A percentile compares a stretch with the other conserved stretches of the same genome.
These are phyloP conservation scores for Vitis hybrid DNA, from an alignment of 177 flowering plant genomes.

Conservation along the genomic window DNA sequence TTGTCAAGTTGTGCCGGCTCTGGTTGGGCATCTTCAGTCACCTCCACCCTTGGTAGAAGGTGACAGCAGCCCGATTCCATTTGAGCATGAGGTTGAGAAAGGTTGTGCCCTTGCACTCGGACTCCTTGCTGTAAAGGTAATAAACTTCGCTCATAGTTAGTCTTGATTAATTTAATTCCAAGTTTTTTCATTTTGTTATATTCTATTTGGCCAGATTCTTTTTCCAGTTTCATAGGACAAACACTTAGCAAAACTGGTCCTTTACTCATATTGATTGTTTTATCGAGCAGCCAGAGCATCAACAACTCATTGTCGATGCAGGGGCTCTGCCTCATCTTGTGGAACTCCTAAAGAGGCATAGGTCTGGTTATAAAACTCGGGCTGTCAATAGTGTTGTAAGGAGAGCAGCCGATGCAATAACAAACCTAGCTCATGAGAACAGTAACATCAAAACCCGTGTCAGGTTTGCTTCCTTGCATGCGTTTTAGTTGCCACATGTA, in stretches of 20 bases:
- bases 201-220: not conserved
- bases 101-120: slow-evolving; percentile 73
- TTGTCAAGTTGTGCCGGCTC: slow-evolving; percentile 65
- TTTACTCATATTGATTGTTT: not conserved
- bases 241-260: not conserved
- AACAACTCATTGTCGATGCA: slow-evolving; percentile 78
- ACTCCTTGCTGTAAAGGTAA: slow-evolving; percentile 79
- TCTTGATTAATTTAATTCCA: not conserved
- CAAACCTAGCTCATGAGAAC: slow-evolving; percentile 94
- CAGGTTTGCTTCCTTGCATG: slow-evolving; percentile 50
- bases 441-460: slow-evolving; percentile 64
- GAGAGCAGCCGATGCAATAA: slow-evolving; percentile 87
- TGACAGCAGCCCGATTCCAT: slow-evolving; percentile 32
- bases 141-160: not conserved
- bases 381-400: slow-evolving; percentile 63
- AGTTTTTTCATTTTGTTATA: not conserved
- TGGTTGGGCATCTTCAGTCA: slow-evolving; percentile 63
- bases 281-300: slow-evolving; percentile 74
- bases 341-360: slow-evolving; percentile 53
- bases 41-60: slow-evolving; percentile 33
- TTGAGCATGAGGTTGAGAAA: slow-evolving; percentile 81
- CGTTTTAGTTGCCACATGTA: not conserved
- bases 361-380: slow-evolving; percentile 33
- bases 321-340: slow-evolving; percentile 83
- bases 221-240: not conserved